phyloP scores from a whole-genome alignment of 441 rosid species.

The Hypseocharis bilobata region DNA sequence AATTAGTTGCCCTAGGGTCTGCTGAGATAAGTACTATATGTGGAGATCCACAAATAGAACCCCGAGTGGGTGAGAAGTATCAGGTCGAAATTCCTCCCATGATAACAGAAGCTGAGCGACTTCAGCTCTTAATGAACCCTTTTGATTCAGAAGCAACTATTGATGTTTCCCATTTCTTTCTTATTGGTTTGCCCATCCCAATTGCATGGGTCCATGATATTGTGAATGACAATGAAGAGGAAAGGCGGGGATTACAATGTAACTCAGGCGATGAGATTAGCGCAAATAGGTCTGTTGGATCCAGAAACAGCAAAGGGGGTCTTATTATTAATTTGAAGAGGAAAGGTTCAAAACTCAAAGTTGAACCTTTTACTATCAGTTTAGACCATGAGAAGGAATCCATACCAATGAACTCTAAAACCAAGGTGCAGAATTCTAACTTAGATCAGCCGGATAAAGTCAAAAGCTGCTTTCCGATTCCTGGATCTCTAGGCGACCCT shows the following conservation, averaged over 20 bases:
- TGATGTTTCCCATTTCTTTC: slow-evolving; percentile 35
- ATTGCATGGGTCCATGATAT: slow-evolving; percentile 33
- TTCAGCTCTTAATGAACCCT: slow-evolving; percentile 34
- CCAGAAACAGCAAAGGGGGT: slow-evolving; percentile 28
- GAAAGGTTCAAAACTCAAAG: slow-evolving; percentile 22
- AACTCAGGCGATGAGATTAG: slow-evolving; percentile 21
- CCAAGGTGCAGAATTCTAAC: slow-evolving; percentile 15
- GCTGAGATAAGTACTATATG: slow-evolving; percentile 33
- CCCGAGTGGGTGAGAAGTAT: slow-evolving; percentile 61
- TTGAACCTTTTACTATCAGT: slow-evolving; percentile 19
- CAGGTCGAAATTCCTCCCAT: slow-evolving; percentile 58
- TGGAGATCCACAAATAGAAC: slow-evolving; percentile 45
- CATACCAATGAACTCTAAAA: slow-evolving; percentile 18
- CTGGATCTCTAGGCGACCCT: slow-evolving; percentile 27
- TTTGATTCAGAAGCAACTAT: slow-evolving; percentile 22
- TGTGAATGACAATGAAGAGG: slow-evolving; percentile 14
- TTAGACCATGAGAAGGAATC: slow-evolving; percentile 19
- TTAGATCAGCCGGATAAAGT: slow-evolving; percentile 9
- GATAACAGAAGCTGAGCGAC: slow-evolving; percentile 36
- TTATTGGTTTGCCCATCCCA: slow-evolving; percentile 41
- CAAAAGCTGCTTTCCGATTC: slow-evolving; percentile 32
- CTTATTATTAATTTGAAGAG: slow-evolving; percentile 24
- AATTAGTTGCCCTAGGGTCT: slow-evolving; percentile 26
- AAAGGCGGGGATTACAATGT: slow-evolving; percentile 23
- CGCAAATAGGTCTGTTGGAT: slow-evolving; percentile 31